These are phyloP conservation scores for Trichoderma sp. DNA, from an alignment of 2,329 filamentous ascomycete species.

Conservation along the genomic window DNA sequence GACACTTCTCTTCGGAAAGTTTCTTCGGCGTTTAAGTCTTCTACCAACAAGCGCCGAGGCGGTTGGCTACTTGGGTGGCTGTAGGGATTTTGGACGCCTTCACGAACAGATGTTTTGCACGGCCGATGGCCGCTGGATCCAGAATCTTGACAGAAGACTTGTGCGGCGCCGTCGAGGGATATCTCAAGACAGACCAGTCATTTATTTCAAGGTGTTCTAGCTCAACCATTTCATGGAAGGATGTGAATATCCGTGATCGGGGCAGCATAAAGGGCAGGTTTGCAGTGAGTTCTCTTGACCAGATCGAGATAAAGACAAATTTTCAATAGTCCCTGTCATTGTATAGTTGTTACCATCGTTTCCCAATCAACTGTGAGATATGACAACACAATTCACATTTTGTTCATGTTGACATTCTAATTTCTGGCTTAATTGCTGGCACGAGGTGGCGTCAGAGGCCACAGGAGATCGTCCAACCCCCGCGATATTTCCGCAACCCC, in stretches of 20 bases:
- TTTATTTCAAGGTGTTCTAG: not conserved
- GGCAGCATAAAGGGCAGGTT: conserved; percentile 11
- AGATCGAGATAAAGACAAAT: not conserved
- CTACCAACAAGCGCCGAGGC: not conserved
- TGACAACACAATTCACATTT: too few species aligned
- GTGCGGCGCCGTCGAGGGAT: conserved; percentile 10
- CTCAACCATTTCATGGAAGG: conserved; percentile 14
- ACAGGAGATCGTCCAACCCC: not conserved
- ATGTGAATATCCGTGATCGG: conserved; percentile 10
- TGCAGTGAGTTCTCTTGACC: conserved; percentile 2
- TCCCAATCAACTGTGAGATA: too few species aligned
- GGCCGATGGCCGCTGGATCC: conserved; percentile 3
- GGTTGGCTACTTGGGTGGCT: too few species aligned
- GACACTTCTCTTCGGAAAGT: not conserved
- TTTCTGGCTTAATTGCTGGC: not conserved
- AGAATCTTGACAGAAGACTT: conserved; percentile 9
- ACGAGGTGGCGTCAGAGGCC: conserved; percentile 4
- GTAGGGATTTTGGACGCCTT: conserved; percentile 7
- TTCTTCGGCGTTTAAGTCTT: not conserved
- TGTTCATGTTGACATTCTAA: too few species aligned
- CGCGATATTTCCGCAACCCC: conserved; percentile 7
- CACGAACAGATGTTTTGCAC: not conserved
- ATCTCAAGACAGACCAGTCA: conserved; percentile 3
- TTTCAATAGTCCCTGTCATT: too few species aligned
- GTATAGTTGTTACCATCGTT: too few species aligned